Percentiles rank a stretch among this genome's conserved stretches.
Conservation (phyloP, 192 early-diverging fungal genomes). For the Paraglomus brasilianum region DNA sequence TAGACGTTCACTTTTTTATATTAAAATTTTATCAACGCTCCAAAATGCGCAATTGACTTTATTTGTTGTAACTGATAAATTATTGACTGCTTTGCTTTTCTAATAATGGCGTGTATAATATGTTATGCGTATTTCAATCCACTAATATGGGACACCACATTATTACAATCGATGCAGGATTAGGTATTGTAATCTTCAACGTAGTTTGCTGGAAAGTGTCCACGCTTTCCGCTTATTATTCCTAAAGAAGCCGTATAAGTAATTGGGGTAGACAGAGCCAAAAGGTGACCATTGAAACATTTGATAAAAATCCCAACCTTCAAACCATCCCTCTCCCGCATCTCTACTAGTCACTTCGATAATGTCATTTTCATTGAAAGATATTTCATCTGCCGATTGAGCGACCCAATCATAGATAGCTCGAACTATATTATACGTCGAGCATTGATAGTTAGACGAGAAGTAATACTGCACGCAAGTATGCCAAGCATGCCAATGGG, state of each 20-base stretch:
- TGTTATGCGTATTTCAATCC: too few species aligned
- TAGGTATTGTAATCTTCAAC: conserved; percentile 19
- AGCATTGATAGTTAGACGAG: background rate
- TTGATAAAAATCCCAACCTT: conserved; percentile 41
- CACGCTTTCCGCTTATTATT: conserved; percentile 41
- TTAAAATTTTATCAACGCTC: too few species aligned
- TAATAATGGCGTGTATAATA: too few species aligned
- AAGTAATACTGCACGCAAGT: too few species aligned
- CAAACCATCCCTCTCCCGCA: conserved; percentile 58
- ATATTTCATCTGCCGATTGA: conserved; percentile 50
- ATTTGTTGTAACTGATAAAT: too few species aligned
- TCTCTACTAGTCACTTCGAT: conserved; percentile 49
- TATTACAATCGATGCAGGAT: too few species aligned
- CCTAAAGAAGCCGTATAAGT: conserved; percentile 33
- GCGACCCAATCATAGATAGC: conserved; percentile 57
- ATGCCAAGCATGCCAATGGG: background rate
- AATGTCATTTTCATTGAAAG: conserved; percentile 46
- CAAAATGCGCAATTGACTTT: too few species aligned
- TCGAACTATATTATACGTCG: conserved; percentile 32
- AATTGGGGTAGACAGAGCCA: background rate
- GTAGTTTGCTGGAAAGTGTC: conserved; percentile 54
- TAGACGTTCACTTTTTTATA: too few species aligned
- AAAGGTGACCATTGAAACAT: conserved; percentile 1
- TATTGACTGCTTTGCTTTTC: too few species aligned
- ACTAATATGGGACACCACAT: too few species aligned